Conservation (phyloP, 1,139 yeast species). For the Petasospora fabianii region DNA sequence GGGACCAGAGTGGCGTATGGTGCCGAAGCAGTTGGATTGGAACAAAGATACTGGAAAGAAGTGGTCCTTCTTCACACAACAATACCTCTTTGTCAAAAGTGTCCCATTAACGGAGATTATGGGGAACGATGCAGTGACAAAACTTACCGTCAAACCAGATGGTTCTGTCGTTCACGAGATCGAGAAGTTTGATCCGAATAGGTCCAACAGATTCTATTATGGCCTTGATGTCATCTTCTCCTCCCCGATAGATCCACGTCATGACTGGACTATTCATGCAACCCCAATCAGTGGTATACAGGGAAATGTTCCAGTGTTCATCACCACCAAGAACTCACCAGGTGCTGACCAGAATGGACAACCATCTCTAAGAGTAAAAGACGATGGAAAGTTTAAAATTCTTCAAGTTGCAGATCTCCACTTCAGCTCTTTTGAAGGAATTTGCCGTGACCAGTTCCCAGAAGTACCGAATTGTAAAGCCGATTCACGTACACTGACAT, state of each 20-base stretch:
- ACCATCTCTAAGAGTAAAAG: constrained; percentile 28
- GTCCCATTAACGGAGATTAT: constrained; percentile 5
- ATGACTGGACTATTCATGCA: constrained; percentile 54
- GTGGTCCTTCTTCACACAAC: constrained; percentile 5
- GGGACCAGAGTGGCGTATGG: constrained; percentile 8
- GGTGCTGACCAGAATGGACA: constrained; percentile 27
- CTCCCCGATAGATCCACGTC: constrained; percentile 75
- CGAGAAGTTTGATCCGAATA: constrained; percentile 9
- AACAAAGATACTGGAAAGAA: constrained; percentile 3
- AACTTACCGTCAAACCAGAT: constrained; percentile 5
- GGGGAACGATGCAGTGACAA: constrained; percentile 7
- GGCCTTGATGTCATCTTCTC: constrained; percentile 20
- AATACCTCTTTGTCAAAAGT: constrained; percentile 10
- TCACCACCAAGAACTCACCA: constrained; percentile 17
- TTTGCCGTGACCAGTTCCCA: constrained; percentile 74
- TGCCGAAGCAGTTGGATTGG: constrained; percentile 13
- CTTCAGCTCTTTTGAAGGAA: constrained; percentile 73
- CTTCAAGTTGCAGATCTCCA: constrained; percentile 88
- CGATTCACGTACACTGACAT: constrained; percentile 65
- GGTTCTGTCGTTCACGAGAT: constrained; percentile 11
- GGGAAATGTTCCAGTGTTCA: constrained; percentile 20
- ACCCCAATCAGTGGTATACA: constrained; percentile 26
- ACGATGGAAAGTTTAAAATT: constrained; percentile 59
- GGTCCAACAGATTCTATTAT: constrained; percentile 13
- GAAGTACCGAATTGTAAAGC: constrained; percentile 58